Base-by-base conservation (phyloP, 305 asterid species). In the Stenogyne calaminthoides region DNA sequence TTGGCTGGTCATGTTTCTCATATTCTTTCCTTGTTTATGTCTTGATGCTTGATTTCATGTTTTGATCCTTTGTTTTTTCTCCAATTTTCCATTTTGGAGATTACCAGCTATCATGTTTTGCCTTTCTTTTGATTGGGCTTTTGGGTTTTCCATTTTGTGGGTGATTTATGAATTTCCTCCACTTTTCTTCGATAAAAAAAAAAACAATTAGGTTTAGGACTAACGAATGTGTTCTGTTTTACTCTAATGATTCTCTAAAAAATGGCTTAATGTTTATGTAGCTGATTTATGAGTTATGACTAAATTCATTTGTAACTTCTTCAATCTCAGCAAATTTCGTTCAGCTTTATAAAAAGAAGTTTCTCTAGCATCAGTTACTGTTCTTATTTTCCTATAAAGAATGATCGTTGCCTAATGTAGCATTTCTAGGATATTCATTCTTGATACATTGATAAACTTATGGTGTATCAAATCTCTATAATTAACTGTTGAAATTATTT, bases 1-100 rank as follows among this genome's bases (percentile, higher is more conserved):
- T 81, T 83, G 73, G 81, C 85, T 77, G 89, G 95, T 85, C 83
- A 84, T 78, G 72, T 0, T 78, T 74, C 68, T 67, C 75, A 4
- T 71, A 74, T 77, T 83, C 77, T 62, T 62, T 5, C 55, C 55
- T 47, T 46, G 25, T 80, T 32, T 77, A 11, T 74, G 36, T 73
- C 7, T 74, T 70, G 62, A 68, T 82, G 75, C 57, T 82, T 69
- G 47, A 59, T 72, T 77, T 75, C 51, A 65, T 40, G 59, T 55
- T 51, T 72, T 73, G 73, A 66, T 78, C 29, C 61, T 71, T 42
- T 32, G 25, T 67, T 76, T 67, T 76, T 55, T 36, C 51, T 52
- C 5, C 71, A 11, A 59, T 57, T 60, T 67, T 36, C 2, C 63
- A 15, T 20, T 76, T 67, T 58, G 40, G 81, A 77, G 84, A 71